Evolutionary conservation across 352 stramenopile genomes (phyloP).

Genomic region (Phytophthora macrochlamydospora): DNA sequence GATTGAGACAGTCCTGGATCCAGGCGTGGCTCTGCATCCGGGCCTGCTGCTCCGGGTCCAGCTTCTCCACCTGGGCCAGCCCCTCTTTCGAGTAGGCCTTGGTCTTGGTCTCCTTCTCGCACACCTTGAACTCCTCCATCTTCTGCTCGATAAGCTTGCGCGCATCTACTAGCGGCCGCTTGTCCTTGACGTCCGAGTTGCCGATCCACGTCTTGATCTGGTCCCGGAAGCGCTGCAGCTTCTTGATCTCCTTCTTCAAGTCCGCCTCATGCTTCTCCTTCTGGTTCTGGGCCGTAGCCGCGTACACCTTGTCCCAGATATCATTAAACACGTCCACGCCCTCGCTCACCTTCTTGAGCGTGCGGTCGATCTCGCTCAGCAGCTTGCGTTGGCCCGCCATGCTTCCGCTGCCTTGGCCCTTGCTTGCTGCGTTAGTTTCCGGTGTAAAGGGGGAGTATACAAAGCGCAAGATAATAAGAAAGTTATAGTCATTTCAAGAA

Average conservation of each 20-base stretch:
- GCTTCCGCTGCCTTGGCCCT: not conserved
- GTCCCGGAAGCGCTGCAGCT: slow-evolving; percentile 98
- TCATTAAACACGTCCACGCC: slow-evolving; percentile 99
- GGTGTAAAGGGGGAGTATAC: not conserved
- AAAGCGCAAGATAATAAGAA: slow-evolving; percentile 3
- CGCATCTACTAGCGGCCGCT: slow-evolving; percentile 87
- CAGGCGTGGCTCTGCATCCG: slow-evolving; percentile 81
- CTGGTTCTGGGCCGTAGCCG: slow-evolving; percentile 95
- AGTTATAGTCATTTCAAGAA: not conserved
- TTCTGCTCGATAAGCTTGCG: slow-evolving; percentile 97
- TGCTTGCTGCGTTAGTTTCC: slow-evolving; percentile 5
- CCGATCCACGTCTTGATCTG: slow-evolving; percentile 99
- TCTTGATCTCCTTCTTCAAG: slow-evolving; percentile 99
- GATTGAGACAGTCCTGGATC: slow-evolving; percentile 82
- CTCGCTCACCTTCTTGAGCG: slow-evolving; percentile 99
- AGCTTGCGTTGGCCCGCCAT: slow-evolving; percentile 89
- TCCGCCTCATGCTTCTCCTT: slow-evolving; percentile 99
- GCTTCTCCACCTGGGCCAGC: slow-evolving; percentile 92
- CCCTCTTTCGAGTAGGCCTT: slow-evolving; percentile 99
- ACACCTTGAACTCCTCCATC: slow-evolving; percentile 99
- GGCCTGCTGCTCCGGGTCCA: slow-evolving; percentile 90
- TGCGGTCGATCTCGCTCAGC: slow-evolving; percentile 97
- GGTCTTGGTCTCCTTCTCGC: slow-evolving; percentile 99
- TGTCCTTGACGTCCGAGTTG: slow-evolving; percentile 98
- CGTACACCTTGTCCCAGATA: slow-evolving; percentile 99